Conservation (phyloP, 768 basidiomycete genomes). For the Suillus plorans region DNA sequence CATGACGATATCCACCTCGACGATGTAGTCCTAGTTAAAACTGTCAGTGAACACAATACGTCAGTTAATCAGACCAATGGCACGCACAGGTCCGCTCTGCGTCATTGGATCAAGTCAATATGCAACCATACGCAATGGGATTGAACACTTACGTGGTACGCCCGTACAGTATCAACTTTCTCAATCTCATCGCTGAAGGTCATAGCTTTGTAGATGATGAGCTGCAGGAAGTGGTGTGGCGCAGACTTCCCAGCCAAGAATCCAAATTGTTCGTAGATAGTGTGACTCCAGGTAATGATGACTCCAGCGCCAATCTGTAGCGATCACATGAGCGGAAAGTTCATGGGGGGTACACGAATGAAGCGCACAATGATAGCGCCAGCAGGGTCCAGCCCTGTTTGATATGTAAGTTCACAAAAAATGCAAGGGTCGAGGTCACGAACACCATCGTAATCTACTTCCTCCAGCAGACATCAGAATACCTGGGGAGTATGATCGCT, state of each 20-base stretch:
- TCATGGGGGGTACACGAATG: not conserved
- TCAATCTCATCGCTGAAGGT: constrained; percentile 88
- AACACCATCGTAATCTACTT: constrained; percentile 81
- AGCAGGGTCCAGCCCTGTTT: constrained; percentile 69
- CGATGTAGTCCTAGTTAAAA: constrained; percentile 71
- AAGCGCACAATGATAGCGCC: constrained; percentile 70
- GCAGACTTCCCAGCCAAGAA: constrained; percentile 91
- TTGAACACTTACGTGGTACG: constrained; percentile 71
- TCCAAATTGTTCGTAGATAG: constrained; percentile 79
- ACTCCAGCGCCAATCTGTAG: constrained; percentile 75
- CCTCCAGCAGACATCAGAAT: constrained; percentile 83
- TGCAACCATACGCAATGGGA: not conserved
- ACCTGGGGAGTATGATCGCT: constrained; percentile 40
- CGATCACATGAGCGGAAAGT: constrained; percentile 9
- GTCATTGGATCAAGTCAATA: not conserved
- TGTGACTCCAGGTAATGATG: constrained; percentile 73
- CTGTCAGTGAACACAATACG: not conserved
- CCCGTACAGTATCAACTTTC: constrained; percentile 87
- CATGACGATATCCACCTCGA: constrained; percentile 96
- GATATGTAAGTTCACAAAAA: constrained; percentile 6
- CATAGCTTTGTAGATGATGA: constrained; percentile 86
- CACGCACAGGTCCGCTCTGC: constrained; percentile 70
- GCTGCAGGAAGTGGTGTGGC: constrained; percentile 85
- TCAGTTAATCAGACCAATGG: not conserved
- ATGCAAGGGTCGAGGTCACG: constrained; percentile 29